Base-by-base conservation (phyloP, 2,329 filamentous ascomycete genomes). In the Cladosporium oxysporum region DNA sequence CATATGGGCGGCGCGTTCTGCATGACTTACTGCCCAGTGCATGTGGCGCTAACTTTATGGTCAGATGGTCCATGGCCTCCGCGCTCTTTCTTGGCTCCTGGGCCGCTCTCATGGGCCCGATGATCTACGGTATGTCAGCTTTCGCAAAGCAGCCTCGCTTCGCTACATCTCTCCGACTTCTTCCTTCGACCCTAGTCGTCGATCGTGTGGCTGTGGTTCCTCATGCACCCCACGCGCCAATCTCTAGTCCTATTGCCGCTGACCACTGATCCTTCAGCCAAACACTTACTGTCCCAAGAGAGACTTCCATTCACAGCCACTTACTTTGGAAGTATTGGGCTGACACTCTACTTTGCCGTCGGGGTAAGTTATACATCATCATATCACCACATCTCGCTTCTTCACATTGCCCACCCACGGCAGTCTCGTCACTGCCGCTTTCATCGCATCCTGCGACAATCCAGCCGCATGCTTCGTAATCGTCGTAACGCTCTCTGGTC, bases 1-100 rank as follows among this genome's bases (percentile, higher is more conserved):
- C 33, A 47, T 63, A 63, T 63, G 16, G 61, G 31, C 49, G 35
- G 55, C 23, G 16, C 61, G 14, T 35, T 55, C 50, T 57, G 61
- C 61, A 57, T 63, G 61, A 63, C 50, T 57, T 63, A 18, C 50
- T 44, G 50, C 50, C 50, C 61, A 47, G 61, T 63, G 29, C 50
- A 47, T 63, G 61, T 63, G 61, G 61, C 61, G 61, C 61, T 63
- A 63, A 63, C 61, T 63, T 47, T 18, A 11, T 63, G 61, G 61
- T 65, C 62, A 98, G 95, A 83, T 99, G 95, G 95, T 92, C 94
- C 59, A 88, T 97, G 77, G 95, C 93, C 64, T 97, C 94, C 58
- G 76, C 91, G 58, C 85, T 99, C 71, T 98, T 98, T 83, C 85
- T 98, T 73, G 87, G 88, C 72, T 97, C 93, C 72, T 99, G 95